phyloP scores from a whole-genome alignment of 257 asterid genomes.

The Solanum virginianum region DNA sequence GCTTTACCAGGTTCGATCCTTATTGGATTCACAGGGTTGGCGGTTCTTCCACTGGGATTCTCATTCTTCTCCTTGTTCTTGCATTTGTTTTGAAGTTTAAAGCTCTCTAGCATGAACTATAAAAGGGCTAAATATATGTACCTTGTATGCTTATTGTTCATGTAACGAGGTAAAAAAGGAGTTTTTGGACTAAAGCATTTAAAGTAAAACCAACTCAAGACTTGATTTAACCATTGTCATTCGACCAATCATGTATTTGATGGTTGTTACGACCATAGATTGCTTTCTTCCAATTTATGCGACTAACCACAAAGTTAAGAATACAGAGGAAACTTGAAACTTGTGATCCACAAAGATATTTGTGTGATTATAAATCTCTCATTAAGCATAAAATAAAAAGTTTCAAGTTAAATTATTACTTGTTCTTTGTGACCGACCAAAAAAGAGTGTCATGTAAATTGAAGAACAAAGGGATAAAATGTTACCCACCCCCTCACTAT shows the following conservation, averaged over 20 bases:
- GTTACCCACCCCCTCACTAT: background rate
- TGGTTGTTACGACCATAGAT: background rate
- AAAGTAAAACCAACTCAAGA: background rate
- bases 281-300: background rate
- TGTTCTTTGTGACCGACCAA: background rate
- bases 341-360: background rate
- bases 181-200: background rate
- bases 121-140: background rate
- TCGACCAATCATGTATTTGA: background rate
- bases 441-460: background rate
- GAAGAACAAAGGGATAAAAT: background rate
- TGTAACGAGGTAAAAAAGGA: background rate
- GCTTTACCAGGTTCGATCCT: conserved; percentile 22
- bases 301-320: background rate
- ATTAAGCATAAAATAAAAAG: background rate
- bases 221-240: background rate
- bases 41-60: conserved; percentile 40
- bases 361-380: background rate
- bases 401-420: background rate
- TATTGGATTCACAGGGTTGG: conserved; percentile 38
- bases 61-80: conserved; percentile 22
- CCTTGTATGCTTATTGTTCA: background rate
- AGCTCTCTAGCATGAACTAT: background rate
- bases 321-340: background rate
- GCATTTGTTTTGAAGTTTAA: conserved; percentile 29